Percentiles rank a stretch among this genome's conserved stretches.
Evolutionary conservation across 208 protist species (phyloP).

Genomic region (Trypanosoma lewisi): DNA sequence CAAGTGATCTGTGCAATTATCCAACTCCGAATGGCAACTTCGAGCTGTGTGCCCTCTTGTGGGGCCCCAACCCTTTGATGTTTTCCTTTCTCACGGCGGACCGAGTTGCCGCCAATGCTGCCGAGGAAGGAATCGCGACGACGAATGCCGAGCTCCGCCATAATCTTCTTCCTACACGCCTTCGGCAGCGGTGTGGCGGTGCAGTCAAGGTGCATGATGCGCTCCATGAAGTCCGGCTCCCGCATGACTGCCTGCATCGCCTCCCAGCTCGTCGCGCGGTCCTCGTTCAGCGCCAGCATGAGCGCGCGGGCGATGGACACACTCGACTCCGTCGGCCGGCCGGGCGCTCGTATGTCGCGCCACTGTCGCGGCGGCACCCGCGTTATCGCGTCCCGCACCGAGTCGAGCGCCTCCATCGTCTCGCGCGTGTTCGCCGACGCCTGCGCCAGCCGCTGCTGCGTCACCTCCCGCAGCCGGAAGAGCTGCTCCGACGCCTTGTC

Average conservation of each 20-base stretch:
- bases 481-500: conserved; percentile 41
- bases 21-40: conserved; percentile 44
- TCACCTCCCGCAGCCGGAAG: conserved; percentile 51
- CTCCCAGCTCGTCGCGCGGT: conserved; percentile 47
- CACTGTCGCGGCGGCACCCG: conserved; percentile 49
- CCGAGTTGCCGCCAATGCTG: conserved; percentile 17
- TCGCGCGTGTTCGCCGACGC: conserved; percentile 31
- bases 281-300: conserved; percentile 74
- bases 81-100: conserved; percentile 27
- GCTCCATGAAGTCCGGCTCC: conserved; percentile 57
- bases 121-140: conserved; percentile 18
- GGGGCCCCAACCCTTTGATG: neutral
- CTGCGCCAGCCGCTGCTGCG: conserved; percentile 39
- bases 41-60: conserved; percentile 23
- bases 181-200: conserved; percentile 63
- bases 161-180: conserved; percentile 47
- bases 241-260: conserved; percentile 57
- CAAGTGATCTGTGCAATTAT: conserved; percentile 65
- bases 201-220: conserved; percentile 63
- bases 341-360: conserved; percentile 43
- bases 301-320: conserved; percentile 41
- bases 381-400: conserved; percentile 32
- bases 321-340: conserved; percentile 29
- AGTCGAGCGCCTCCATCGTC: conserved; percentile 48
- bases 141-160: conserved; percentile 5